These are phyloP conservation scores for Knufia fluminis DNA, from an alignment of 2,329 filamentous ascomycete genomes.

Conservation along the genomic window DNA sequence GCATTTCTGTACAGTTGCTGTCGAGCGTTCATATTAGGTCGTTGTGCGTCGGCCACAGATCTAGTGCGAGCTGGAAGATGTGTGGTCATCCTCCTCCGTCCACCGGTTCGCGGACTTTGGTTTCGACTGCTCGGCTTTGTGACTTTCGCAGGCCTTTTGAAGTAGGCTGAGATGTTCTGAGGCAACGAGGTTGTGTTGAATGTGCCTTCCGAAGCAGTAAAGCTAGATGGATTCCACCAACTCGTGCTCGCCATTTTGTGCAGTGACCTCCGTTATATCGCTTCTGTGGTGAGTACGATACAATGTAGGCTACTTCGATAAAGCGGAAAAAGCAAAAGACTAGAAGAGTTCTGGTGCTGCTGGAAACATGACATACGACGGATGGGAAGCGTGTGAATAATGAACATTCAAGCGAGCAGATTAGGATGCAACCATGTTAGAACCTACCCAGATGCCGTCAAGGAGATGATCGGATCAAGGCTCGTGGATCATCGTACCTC, in stretches of 20 bases:
- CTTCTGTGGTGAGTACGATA: too few species aligned
- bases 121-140: slow-evolving; percentile 21
- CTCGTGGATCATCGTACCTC: slow-evolving; percentile 5
- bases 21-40: slow-evolving; percentile 10
- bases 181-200: background rate
- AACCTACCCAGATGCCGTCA: background rate
- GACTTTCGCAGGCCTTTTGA: slow-evolving; percentile 18
- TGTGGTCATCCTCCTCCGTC: slow-evolving; percentile 19
- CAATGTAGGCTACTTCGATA: too few species aligned
- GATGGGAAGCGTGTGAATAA: background rate
- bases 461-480: background rate
- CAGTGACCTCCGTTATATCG: too few species aligned
- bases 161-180: slow-evolving; percentile 16
- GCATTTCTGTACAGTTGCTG: slow-evolving; percentile 2
- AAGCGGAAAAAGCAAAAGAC: background rate
- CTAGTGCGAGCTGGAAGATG: slow-evolving; percentile 15
- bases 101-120: slow-evolving; percentile 16
- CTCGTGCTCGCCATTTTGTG: background rate
- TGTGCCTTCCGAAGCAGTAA: background rate
- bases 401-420: background rate
- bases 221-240: background rate
- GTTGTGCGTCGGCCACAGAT: slow-evolving; percentile 19
- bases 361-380: background rate
- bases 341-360: too few species aligned
- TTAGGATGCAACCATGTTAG: background rate